phyloP scores from a whole-genome alignment of 1,284 basidiomycete genomes.

The Ganoderma multipileum region DNA sequence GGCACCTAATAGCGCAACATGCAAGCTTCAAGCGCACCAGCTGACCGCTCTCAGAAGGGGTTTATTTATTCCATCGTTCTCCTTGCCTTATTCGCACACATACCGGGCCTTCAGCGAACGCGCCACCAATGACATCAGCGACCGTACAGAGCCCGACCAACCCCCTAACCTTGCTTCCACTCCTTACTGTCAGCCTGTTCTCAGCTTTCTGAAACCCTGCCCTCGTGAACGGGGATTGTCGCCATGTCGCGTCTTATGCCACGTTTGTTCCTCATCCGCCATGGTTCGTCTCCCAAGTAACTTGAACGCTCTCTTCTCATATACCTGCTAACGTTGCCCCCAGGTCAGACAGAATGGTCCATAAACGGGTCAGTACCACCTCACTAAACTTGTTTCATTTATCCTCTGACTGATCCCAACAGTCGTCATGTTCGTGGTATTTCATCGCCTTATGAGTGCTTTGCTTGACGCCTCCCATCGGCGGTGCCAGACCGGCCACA shows the following conservation, averaged over 20 bases:
- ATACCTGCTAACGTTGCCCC: conserved; percentile 14
- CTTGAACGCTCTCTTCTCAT: conserved; percentile 6
- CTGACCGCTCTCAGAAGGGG: background rate
- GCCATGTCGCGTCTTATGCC: conserved; percentile 61
- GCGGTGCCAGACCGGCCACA: conserved; percentile 77
- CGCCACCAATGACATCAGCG: conserved; percentile 24
- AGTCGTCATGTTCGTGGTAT: conserved; percentile 74
- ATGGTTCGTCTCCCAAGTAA: conserved; percentile 55
- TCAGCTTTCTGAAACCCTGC: background rate
- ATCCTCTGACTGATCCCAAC: conserved; percentile 15
- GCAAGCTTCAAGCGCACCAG: background rate
- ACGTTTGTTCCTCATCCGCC: conserved; percentile 78
- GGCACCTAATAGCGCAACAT: background rate
- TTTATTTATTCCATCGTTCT: background rate
- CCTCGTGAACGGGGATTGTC: background rate
- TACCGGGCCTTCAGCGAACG: conserved; percentile 17
- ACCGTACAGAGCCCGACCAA: background rate
- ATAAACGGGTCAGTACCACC: conserved; percentile 69
- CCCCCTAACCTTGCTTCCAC: background rate
- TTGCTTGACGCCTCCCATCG: conserved; percentile 11
- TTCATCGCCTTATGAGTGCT: conserved; percentile 1
- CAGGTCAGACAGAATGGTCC: conserved; percentile 96
- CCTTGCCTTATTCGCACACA: conserved; percentile 18
- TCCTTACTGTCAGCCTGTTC: background rate
- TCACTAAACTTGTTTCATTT: conserved; percentile 15